Base-by-base conservation (phyloP, 148 eudicot species). In the Fagopyrum esculentum region DNA sequence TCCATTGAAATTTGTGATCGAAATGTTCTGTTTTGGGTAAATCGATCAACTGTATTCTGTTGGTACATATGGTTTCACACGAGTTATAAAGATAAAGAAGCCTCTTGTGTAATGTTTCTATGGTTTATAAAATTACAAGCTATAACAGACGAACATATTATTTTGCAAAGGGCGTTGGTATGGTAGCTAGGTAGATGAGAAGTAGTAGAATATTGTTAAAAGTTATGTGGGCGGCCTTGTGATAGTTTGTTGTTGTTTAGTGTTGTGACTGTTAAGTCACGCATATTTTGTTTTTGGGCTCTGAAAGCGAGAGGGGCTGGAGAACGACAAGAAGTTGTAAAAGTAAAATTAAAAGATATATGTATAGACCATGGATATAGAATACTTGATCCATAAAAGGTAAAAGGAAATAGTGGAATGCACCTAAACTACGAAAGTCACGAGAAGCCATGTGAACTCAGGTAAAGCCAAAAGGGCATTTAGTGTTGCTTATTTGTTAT, bases 201-300 rank as follows among this genome's bases (percentile, higher is more conserved):
- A n/a, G n/a, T n/a, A 64, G 46, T 12, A 40, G 45, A 30, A 12
- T 64, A 26, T 26, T 26, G 68, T 61, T 61, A 29, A 61, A 61
- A 61, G 44, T 10, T 30, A 44, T 10, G 6, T 56, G 45, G 4
- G 69, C n/a, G 45, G 13, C 9, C 71, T 66, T 66, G 71, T 66
- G 71, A 66, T 66, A 15, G 71, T 66, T 66, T 40, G 46, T 66
- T 66, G 71, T 66, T 35, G 71, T 66, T 5, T 66, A 22, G 71
- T 15, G 71, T 66, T 40, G 47, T 5, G 46, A 66, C 71, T 66
- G 71, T 66, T 40, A 66, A 66, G 71, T 66, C 71, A 66, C 71
- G 71, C 45, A 66, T 35, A 8, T 66, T 66, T 66, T 66, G 71
- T 66, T 66, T 66, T 12, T 3, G 47, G 71, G 71, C 71, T 66